Conservation (phyloP, 495 filamentous ascomycete genomes). For the Terfezia claveryi region DNA sequence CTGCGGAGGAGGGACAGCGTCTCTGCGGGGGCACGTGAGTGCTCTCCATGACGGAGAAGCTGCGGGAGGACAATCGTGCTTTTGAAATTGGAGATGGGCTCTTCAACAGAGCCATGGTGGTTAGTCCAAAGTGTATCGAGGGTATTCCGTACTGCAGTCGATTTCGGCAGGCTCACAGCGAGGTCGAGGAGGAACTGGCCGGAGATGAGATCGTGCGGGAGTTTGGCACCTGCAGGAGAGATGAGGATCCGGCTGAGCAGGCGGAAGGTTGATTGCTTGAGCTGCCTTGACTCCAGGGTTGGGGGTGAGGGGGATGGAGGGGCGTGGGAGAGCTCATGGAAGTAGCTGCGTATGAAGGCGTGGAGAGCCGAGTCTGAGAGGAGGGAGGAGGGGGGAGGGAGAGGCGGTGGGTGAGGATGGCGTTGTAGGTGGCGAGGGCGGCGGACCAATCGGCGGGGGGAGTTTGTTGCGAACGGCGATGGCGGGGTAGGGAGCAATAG, state of each 20-base stretch:
- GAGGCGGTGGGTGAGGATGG: conserved; percentile 7
- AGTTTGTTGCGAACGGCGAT: conserved; percentile 1
- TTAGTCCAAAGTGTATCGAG: not conserved
- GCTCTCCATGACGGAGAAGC: not conserved
- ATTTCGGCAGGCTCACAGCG: not conserved
- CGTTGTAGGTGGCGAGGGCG: conserved; percentile 2
- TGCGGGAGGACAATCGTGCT: not conserved
- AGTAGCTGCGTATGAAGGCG: conserved; percentile 8
- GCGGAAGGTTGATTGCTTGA: conserved; percentile 3
- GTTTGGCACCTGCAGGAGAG: not conserved
- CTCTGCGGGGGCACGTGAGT: not conserved
- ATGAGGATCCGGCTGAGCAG: conserved; percentile 7
- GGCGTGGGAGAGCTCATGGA: not conserved
- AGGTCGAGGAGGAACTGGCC: conserved; percentile 6
- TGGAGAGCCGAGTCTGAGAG: not conserved
- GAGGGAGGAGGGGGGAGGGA: conserved; percentile 7
- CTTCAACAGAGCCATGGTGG: conserved; percentile 3
- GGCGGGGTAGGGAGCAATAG: conserved; percentile 12
- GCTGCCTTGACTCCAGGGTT: not conserved
- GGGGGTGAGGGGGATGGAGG: not conserved
- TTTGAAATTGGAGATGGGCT: not conserved
- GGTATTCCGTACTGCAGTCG: not conserved
- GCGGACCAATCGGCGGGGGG: conserved; percentile 6
- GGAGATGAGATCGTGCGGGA: conserved; percentile 2
- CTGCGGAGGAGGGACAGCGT: not conserved